Evolutionary conservation across 345 rosid species (phyloP), one percentile per base, ranked within the genome.

Genomic region (Arabidopsis suecica): DNA sequence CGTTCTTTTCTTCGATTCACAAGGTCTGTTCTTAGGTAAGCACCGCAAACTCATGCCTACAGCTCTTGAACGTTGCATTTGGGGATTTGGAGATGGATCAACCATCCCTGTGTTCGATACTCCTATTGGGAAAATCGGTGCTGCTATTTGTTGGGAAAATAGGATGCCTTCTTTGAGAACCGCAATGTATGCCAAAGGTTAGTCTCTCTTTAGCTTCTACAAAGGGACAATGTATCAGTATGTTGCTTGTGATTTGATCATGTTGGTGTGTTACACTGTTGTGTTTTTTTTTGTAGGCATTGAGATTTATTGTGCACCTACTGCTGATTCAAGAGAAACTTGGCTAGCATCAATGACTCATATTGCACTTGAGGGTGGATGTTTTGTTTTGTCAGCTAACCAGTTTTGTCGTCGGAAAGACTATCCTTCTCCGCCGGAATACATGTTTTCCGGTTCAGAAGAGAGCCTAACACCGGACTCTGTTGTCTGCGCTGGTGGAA

Each of bases 61-160:
- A 0, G 93, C 88, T 50, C 73, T 90, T 30, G 98, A 94, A 82
- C 96, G 93, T 50, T 83, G 91, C 25, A 86, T 94, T 20, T 94
- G 97, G 98, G 98, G 98, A 22, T 91, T 91, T 22, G 96, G 97
- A 37, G 98, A 94, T 80, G 97, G 97, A 47, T 94, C 95, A 1
- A 94, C 93, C 3, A 87, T 94, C 61, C 93, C 96, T 5, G 96
- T 94, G 60, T 84, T 90, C 37, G 91, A 90, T 38, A 88, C 96
- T 22, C 87, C 93, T 2, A 69, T 91, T 34, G 96, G 97, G 9
- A 94, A 91, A 80, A 87, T 94, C 0, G 97, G 97, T 22, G 96
- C 95, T 58, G 97, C 95, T 42, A 86, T 94, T 67, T 94, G 96
- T 78, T 94, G 97, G 97, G 96, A 94, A 65, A 94, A 91, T 71